Conservation (phyloP, 805 yeast genomes). For the Schizosaccharomyces osmophilus region DNA sequence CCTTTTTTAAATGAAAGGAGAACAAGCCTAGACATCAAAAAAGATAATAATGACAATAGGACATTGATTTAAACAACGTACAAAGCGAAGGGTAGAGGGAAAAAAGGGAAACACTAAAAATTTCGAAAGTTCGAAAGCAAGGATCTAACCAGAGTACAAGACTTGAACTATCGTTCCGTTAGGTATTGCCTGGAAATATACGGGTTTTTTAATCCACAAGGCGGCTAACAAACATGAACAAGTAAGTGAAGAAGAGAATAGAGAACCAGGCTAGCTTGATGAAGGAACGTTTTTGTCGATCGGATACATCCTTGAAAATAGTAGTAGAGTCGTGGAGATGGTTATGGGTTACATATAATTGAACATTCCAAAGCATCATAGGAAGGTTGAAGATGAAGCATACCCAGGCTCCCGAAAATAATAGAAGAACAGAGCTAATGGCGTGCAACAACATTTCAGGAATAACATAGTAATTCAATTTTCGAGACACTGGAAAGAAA, state of each 20-base stretch:
- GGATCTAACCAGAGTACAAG: no score
- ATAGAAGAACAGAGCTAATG: conserved; percentile 23
- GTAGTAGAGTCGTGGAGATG: conserved; percentile 90
- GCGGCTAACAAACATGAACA: conserved; percentile 22
- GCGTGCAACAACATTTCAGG: conserved; percentile 74
- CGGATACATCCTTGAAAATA: conserved; percentile 77
- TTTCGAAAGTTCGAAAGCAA: no score
- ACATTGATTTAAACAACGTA: no score
- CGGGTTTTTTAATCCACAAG: background rate
- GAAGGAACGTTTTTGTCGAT: conserved; percentile 81
- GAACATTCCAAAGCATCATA: conserved; percentile 56
- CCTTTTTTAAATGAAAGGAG: no score
- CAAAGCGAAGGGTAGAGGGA: no score
- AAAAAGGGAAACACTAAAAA: no score
- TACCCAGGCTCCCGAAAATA: conserved; percentile 81
- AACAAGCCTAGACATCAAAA: no score
- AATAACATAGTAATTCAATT: conserved; percentile 57
- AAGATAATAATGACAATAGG: no score
- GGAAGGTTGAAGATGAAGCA: conserved; percentile 66
- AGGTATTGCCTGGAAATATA: no score
- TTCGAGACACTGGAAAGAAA: conserved; percentile 36
- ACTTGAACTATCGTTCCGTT: no score
- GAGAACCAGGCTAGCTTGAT: conserved; percentile 78
- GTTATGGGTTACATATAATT: conserved; percentile 49
- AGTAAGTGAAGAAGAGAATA: conserved; percentile 78